A percentile compares a stretch with the other conserved stretches of the same genome.
phyloP scores from a whole-genome alignment of 2,329 filamentous ascomycete genomes.

The Hyphodiscus sp. region DNA sequence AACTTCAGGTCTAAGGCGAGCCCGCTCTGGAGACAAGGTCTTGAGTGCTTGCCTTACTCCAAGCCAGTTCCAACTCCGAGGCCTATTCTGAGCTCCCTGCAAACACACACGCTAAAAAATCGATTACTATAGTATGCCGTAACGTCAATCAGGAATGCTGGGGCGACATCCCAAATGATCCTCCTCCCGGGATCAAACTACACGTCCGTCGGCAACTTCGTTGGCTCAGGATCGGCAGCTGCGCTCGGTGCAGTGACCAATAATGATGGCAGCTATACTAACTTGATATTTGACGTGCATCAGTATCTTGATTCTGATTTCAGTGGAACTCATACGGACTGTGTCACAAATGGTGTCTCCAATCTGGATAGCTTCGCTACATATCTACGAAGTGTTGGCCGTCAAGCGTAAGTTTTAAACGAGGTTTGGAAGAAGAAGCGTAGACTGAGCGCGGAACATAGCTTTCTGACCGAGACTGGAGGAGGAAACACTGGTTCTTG shows the following conservation, averaged over 20 bases:
- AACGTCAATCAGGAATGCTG: slow-evolving; percentile 56
- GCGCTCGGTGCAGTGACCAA: slow-evolving; percentile 49
- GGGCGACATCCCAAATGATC: slow-evolving; percentile 56
- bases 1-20: no score
- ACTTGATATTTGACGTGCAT: slow-evolving; percentile 53
- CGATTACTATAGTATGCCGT: no score
- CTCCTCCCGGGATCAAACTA: slow-evolving; percentile 58
- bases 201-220: slow-evolving; percentile 42
- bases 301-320: slow-evolving; percentile 55
- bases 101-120: no score
- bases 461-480: slow-evolving; percentile 47
- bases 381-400: slow-evolving; percentile 40
- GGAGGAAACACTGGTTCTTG: slow-evolving; percentile 31
- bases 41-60: no score
- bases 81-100: no score
- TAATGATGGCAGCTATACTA: slow-evolving; percentile 48
- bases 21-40: no score
- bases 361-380: slow-evolving; percentile 40
- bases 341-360: slow-evolving; percentile 46
- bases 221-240: slow-evolving; percentile 43
- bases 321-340: slow-evolving; percentile 45
- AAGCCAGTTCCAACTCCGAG: no score
- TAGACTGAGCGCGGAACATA: no score
- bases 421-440: no score
- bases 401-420: slow-evolving; percentile 32